A percentile compares a stretch with the other conserved stretches of the same genome.
These are phyloP conservation scores for Metarhizium anisopliae DNA, from an alignment of 2,329 filamentous ascomycete genomes.

Conservation along the genomic window DNA sequence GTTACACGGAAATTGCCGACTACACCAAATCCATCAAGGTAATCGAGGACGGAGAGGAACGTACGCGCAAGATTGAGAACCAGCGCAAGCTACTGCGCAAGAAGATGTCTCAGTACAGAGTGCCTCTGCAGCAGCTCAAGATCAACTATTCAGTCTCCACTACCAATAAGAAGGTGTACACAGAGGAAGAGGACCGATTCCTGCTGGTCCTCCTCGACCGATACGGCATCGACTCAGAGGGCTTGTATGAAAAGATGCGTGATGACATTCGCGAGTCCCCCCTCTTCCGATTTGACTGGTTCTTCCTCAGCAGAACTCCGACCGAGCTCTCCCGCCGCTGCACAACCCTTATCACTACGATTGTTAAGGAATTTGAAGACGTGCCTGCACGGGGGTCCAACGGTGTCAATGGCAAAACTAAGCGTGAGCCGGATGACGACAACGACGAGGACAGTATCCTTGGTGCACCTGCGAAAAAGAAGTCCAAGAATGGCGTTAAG, in stretches of 20 bases:
- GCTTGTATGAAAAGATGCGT: conserved; percentile 87
- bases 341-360: conserved; percentile 87
- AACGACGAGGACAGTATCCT: conserved; percentile 77
- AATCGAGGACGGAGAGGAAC: conserved; percentile 89
- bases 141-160: conserved; percentile 98
- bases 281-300: conserved; percentile 98
- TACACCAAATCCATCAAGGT: conserved; percentile 81
- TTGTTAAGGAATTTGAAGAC: conserved; percentile 89
- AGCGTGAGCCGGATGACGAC: conserved; percentile 70
- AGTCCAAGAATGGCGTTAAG: conserved; percentile 81
- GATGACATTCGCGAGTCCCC: conserved; percentile 93
- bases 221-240: conserved; percentile 84
- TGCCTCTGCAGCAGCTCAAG: conserved; percentile 93
- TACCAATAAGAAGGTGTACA: conserved; percentile 99
- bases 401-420: conserved; percentile 57
- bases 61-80: conserved; percentile 78
- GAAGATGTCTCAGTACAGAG: conserved; percentile 95
- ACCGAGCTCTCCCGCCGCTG: conserved; percentile 88
- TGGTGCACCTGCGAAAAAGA: conserved; percentile 78
- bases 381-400: conserved; percentile 44
- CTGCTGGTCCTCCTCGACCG: conserved; percentile 87
- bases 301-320: conserved; percentile 90
- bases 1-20: conserved; percentile 83
- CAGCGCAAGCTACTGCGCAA: conserved; percentile 88
- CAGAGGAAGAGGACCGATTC: conserved; percentile 95